These are phyloP conservation scores for Angomonas deanei DNA, from an alignment of 208 protist species.

Conservation along the genomic window DNA sequence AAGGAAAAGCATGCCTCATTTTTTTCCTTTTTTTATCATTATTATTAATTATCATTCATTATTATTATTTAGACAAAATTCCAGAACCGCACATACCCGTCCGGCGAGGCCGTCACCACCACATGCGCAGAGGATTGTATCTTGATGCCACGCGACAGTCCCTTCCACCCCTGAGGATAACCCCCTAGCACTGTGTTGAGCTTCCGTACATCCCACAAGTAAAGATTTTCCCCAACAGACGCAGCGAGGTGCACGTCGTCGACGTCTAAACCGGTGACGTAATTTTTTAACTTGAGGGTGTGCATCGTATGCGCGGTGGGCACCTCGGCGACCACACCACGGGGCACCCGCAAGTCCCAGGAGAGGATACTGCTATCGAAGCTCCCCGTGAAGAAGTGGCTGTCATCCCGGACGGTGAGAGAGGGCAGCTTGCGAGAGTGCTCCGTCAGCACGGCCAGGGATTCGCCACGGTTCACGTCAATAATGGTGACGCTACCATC, in stretches of 20 bases:
- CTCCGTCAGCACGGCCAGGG: slow-evolving; percentile 29
- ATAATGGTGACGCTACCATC: slow-evolving; percentile 64
- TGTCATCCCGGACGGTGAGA: slow-evolving; percentile 57
- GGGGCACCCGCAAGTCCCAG: slow-evolving; percentile 68
- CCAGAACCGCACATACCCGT: slow-evolving; percentile 79
- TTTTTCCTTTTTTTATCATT: slow-evolving; percentile 3
- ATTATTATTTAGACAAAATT: slow-evolving; percentile 42
- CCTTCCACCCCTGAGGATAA: slow-evolving; percentile 73
- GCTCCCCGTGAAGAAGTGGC: slow-evolving; percentile 74
- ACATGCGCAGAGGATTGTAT: slow-evolving; percentile 36
- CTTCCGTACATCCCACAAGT: slow-evolving; percentile 78
- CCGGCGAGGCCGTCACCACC: slow-evolving; percentile 73
- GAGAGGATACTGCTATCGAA: slow-evolving; percentile 79
- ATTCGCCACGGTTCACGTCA: slow-evolving; percentile 24
- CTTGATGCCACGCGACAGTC: slow-evolving; percentile 68
- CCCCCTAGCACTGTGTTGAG: slow-evolving; percentile 66
- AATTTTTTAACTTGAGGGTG: slow-evolving; percentile 74
- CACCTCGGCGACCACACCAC: slow-evolving; percentile 25
- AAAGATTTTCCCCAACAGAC: slow-evolving; percentile 76
- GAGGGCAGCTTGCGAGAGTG: slow-evolving; percentile 77
- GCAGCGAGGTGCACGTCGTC: slow-evolving; percentile 72
- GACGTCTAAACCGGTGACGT: slow-evolving; percentile 76
- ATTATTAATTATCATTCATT: background rate
- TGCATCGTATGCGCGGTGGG: slow-evolving; percentile 38
- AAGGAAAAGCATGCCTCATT: no score